phyloP scores from a whole-genome alignment of 192 early-diverging fungal genomes.

The Entomortierella chlamydospora region DNA sequence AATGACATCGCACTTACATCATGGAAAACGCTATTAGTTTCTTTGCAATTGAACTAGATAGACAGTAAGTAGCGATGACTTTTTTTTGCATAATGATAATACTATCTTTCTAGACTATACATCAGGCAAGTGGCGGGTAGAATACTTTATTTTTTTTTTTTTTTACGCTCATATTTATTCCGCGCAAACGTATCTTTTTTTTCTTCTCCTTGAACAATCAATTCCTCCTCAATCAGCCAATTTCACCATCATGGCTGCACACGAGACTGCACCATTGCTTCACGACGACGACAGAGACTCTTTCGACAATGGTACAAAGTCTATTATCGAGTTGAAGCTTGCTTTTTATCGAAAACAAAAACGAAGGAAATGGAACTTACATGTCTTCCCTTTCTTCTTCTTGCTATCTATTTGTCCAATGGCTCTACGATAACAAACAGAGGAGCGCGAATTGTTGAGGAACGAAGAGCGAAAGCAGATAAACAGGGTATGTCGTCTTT shows the following conservation, averaged over 20 bases:
- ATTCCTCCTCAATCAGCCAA: background rate
- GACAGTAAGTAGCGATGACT: no score
- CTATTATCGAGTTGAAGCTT: no score
- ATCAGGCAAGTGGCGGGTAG: no score
- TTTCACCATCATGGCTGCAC: background rate
- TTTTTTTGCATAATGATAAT: no score
- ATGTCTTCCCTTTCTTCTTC: background rate
- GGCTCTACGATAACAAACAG: background rate
- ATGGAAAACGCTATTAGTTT: no score
- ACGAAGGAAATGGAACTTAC: background rate
- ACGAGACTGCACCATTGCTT: conserved; percentile 32
- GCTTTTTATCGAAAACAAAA: background rate
- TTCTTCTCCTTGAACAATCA: background rate
- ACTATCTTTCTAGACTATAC: no score
- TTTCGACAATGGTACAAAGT: conserved; percentile 16
- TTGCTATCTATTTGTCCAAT: background rate
- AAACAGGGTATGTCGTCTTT: conserved; percentile 8
- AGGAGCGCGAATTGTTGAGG: conserved; percentile 22
- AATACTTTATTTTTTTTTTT: no score
- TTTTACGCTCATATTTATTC: no score
- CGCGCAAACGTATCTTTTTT: background rate
- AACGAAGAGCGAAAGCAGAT: conserved; percentile 33
- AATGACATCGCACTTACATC: no score
- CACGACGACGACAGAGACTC: conserved; percentile 16
- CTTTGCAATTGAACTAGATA: no score